A percentile compares a stretch with the other conserved stretches of the same genome.
These are phyloP conservation scores for Penicillium sp. DNA, from an alignment of 2,329 filamentous ascomycete genomes.

Conservation along the genomic window DNA sequence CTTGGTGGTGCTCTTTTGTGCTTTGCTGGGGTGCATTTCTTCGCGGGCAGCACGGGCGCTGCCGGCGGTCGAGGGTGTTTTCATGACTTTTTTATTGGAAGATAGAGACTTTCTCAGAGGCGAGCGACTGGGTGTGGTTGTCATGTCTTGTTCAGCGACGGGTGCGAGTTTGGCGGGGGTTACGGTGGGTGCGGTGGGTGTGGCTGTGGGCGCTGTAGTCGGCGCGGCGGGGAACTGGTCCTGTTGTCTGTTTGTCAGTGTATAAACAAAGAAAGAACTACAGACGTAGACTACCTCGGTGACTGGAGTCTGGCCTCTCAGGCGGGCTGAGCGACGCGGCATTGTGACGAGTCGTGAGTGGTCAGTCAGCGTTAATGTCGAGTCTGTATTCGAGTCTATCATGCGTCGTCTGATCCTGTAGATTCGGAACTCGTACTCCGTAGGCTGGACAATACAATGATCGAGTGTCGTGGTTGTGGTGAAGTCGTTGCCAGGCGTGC, in stretches of 20 bases:
- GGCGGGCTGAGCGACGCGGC: conserved; percentile 40
- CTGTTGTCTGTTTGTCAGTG: conserved; percentile 7
- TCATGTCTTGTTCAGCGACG: conserved; percentile 44
- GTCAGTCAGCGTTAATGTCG: too few relatives aligned
- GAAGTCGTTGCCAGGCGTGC: conserved; percentile 5
- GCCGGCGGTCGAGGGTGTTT: conserved; percentile 49
- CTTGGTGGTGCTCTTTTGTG: conserved; percentile 69
- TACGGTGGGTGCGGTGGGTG: conserved; percentile 12
- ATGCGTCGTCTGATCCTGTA: too few relatives aligned
- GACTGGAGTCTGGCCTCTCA: conserved; percentile 30
- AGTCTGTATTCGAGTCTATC: too few relatives aligned
- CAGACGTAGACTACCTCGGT: conserved; percentile 29
- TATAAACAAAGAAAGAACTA: background rate
- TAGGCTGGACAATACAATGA: too few relatives aligned
- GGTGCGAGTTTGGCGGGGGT: conserved; percentile 35
- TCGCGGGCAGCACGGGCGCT: conserved; percentile 66
- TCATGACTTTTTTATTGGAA: conserved; percentile 26
- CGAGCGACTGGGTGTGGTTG: conserved; percentile 16
- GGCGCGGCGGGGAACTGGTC: conserved; percentile 12
- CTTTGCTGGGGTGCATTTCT: conserved; percentile 90
- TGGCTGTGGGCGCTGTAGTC: conserved; percentile 17
- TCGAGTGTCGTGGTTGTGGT: conserved; percentile 3
- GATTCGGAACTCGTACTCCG: too few relatives aligned
- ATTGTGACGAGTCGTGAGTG: conserved; percentile 18
- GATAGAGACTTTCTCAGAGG: conserved; percentile 27